These are phyloP conservation scores for Tinospora cordifolia DNA, from an alignment of 164 flowering plant species.

Conservation along the genomic window DNA sequence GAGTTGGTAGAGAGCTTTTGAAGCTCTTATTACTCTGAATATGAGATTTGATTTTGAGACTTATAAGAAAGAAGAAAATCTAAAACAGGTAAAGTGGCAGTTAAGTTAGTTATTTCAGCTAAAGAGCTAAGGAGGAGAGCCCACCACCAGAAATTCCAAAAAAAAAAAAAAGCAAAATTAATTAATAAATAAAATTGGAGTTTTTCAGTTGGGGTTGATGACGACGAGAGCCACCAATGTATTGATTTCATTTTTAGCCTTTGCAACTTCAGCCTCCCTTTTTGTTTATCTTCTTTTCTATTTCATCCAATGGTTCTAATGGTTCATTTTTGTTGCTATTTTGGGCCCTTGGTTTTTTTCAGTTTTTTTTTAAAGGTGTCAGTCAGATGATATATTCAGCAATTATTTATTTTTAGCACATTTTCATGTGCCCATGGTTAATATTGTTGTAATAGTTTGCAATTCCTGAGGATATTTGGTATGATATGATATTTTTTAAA, in stretches of 20 bases:
- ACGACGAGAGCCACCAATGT: neutral
- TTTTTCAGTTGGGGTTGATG: neutral
- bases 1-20: neutral
- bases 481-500: neutral
- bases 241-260: neutral
- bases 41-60: neutral
- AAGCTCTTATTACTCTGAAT: neutral
- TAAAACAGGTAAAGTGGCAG: slow-evolving; percentile 1
- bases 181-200: too few species aligned
- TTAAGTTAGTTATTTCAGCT: slow-evolving; percentile 10
- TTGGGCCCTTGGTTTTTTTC: neutral
- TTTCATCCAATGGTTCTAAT: neutral
- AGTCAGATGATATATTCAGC: too few species aligned
- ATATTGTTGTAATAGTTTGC: too few species aligned
- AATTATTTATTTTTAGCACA: too few species aligned
- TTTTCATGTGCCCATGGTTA: too few species aligned
- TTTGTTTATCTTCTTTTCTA: neutral
- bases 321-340: neutral
- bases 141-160: slow-evolving; percentile 6
- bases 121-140: slow-evolving; percentile 11
- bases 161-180: neutral
- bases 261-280: neutral
- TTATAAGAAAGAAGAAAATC: slow-evolving; percentile 8
- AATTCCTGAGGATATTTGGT: too few species aligned
- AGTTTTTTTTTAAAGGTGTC: too few species aligned